These are phyloP conservation scores for Fremontodendron californicum DNA, from an alignment of 345 rosid genomes.

Conservation along the genomic window DNA sequence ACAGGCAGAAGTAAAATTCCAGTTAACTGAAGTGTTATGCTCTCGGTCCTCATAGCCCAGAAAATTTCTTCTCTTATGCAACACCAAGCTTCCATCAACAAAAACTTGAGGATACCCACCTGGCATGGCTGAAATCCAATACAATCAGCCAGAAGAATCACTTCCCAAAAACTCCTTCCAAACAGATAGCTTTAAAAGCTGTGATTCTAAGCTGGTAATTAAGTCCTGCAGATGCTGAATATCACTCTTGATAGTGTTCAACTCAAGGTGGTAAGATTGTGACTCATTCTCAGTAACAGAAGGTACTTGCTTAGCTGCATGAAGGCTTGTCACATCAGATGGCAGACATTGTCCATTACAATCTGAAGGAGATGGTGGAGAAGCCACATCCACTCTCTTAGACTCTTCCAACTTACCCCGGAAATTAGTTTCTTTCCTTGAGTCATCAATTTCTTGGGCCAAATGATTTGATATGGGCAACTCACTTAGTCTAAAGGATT, in stretches of 20 bases:
- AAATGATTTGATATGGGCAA: slow-evolving; percentile 34
- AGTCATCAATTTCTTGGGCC: slow-evolving; percentile 29
- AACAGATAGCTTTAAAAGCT: slow-evolving; percentile 56
- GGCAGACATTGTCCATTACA: slow-evolving; percentile 25
- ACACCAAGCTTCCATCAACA: slow-evolving; percentile 67
- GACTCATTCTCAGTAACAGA: slow-evolving; percentile 44
- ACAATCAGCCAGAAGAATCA: slow-evolving; percentile 75
- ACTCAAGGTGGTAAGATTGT: slow-evolving; percentile 50
- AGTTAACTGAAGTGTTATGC: slow-evolving; percentile 7
- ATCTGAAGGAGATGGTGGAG: slow-evolving; percentile 20
- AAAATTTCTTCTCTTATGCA: slow-evolving; percentile 33
- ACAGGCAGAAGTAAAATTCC: slow-evolving; percentile 19
- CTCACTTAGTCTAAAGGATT: slow-evolving; percentile 30
- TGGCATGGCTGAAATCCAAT: slow-evolving; percentile 68
- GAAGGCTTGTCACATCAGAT: slow-evolving; percentile 26
- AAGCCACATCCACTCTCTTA: slow-evolving; percentile 19
- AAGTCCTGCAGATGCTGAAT: slow-evolving; percentile 52
- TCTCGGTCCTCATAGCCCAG: slow-evolving; percentile 4
- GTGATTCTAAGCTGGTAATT: slow-evolving; percentile 51
- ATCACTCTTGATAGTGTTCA: slow-evolving; percentile 50
- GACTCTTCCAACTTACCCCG: slow-evolving; percentile 35
- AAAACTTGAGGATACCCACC: slow-evolving; percentile 48
- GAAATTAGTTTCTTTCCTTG: slow-evolving; percentile 30
- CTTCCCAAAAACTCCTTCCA: slow-evolving; percentile 84
- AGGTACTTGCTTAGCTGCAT: slow-evolving; percentile 32